phyloP scores from a whole-genome alignment of 305 asterid genomes.

The Fraxinus greggii region DNA sequence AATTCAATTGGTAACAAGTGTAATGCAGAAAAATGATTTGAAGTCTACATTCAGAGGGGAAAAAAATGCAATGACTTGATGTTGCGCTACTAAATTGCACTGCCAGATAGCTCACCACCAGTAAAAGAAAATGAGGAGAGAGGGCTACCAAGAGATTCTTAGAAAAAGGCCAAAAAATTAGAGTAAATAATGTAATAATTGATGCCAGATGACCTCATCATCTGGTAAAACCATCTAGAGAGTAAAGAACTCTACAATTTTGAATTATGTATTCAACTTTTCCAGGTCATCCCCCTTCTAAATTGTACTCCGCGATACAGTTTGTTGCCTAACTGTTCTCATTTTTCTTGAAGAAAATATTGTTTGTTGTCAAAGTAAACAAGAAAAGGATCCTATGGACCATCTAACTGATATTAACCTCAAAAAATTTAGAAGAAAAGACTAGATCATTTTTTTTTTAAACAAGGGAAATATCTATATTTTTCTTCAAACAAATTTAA shows the following conservation, averaged over 20 bases:
- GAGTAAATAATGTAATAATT: background rate
- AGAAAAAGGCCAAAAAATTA: background rate
- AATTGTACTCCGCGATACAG: background rate
- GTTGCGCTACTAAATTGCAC: background rate
- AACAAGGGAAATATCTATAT: background rate
- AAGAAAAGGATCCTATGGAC: background rate
- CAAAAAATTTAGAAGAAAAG: background rate
- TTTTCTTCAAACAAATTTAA: background rate
- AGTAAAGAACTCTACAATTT: background rate
- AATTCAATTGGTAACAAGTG: background rate
- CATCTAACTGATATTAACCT: background rate
- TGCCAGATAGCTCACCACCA: background rate
- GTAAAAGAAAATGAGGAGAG: background rate
- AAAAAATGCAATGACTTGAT: background rate
- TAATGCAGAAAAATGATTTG: background rate
- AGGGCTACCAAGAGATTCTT: background rate
- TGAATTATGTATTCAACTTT: background rate
- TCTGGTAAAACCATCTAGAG: background rate
- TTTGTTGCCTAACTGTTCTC: background rate
- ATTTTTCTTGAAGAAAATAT: background rate
- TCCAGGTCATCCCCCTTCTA: background rate
- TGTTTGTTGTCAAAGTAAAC: background rate
- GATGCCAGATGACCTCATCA: background rate
- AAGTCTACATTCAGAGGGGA: background rate
- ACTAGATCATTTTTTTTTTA: background rate